Conservation (phyloP, 106 monocot genomes). For the Agapanthus africanus region DNA sequence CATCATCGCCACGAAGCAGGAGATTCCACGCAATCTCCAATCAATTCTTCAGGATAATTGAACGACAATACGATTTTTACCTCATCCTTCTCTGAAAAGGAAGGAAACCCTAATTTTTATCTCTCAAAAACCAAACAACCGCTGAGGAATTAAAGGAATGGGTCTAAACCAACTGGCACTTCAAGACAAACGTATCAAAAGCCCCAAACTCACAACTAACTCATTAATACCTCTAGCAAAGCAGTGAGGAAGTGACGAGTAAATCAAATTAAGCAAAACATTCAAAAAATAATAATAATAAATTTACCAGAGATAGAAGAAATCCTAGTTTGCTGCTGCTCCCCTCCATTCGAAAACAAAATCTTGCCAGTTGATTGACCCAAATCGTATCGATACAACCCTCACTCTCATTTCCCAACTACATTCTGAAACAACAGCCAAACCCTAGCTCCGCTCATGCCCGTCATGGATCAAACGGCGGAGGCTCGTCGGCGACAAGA, state of each 20-base stretch:
- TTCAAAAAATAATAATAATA: not conserved
- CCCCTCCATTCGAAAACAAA: constrained; percentile 88
- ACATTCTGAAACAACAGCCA: not conserved
- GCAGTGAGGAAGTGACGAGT: not conserved
- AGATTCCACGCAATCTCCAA: not conserved
- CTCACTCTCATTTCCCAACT: constrained; percentile 43
- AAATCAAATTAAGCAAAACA: not conserved
- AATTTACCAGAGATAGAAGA: constrained; percentile 17
- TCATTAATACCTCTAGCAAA: not conserved
- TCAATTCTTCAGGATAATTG: not conserved
- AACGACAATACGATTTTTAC: not conserved
- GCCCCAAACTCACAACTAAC: not conserved
- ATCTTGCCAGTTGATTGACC: constrained; percentile 30
- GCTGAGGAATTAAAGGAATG: not conserved
- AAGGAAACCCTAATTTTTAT: constrained; percentile 4
- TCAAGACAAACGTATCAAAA: not conserved
- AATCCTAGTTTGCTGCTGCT: constrained; percentile 34
- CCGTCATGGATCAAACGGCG: not conserved
- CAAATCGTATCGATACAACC: constrained; percentile 35
- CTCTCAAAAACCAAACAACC: not conserved
- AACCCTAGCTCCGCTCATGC: constrained; percentile 2
- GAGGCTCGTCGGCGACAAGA: not conserved
- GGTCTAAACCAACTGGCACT: not conserved
- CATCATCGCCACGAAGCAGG: not conserved
- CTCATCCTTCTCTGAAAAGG: not conserved